Evolutionary conservation across 1,284 basidiomycete genomes (phyloP).

Genomic region (Pseudozyma sp.): DNA sequence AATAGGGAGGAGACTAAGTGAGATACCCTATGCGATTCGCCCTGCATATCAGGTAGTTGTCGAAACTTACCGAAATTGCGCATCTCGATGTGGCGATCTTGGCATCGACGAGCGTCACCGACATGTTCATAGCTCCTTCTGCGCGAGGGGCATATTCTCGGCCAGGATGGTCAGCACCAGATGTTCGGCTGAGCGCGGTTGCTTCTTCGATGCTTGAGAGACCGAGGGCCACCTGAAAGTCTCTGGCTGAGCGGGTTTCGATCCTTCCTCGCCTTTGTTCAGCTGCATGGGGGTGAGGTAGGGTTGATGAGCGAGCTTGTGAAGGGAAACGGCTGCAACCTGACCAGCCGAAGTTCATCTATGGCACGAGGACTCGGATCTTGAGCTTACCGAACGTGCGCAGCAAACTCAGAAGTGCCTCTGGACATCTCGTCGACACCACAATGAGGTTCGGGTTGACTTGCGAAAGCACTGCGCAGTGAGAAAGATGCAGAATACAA

Average conservation of each 20-base stretch:
- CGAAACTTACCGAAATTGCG: conserved; percentile 27
- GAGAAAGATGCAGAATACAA: background rate
- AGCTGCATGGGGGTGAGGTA: conserved; percentile 4
- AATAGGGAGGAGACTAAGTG: background rate
- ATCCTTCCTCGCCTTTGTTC: conserved; percentile 12
- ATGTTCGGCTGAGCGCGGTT: conserved; percentile 10
- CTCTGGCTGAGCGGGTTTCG: conserved; percentile 18
- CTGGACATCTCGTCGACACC: conserved; percentile 28
- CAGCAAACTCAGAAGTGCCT: conserved; percentile 17
- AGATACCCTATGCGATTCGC: background rate
- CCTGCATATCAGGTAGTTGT: background rate
- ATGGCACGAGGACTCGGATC: background rate
- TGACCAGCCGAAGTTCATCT: background rate
- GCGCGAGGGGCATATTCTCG: conserved; percentile 3
- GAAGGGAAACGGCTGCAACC: background rate
- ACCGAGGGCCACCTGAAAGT: conserved; percentile 33
- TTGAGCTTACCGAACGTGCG: conserved; percentile 19
- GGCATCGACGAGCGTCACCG: conserved; percentile 32
- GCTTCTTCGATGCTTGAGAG: conserved; percentile 24
- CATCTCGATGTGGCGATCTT: conserved; percentile 29
- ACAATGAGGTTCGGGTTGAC: conserved; percentile 34
- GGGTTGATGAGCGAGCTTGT: background rate
- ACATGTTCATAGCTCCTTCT: conserved; percentile 9
- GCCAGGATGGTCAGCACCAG: background rate
- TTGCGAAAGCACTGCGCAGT: conserved; percentile 30